These are phyloP conservation scores for Beauveria caledonica DNA, from an alignment of 2,329 filamentous ascomycete species.

Conservation along the genomic window DNA sequence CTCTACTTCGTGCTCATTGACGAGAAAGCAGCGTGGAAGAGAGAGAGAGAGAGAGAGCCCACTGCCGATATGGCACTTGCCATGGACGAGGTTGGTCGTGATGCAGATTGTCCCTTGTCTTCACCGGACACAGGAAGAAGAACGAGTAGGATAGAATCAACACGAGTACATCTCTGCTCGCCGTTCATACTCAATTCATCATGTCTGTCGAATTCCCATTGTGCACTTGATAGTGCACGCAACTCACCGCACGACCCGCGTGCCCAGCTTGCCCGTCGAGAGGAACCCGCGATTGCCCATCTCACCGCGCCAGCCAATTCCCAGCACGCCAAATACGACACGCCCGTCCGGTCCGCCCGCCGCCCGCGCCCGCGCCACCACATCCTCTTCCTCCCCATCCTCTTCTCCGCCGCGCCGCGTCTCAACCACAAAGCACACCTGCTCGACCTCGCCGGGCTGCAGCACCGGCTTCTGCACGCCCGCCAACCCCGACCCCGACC, in stretches of 20 bases:
- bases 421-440: slow-evolving; percentile 56
- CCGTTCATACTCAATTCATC: too few relatives aligned
- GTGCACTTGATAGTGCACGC: too few relatives aligned
- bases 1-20: too few relatives aligned
- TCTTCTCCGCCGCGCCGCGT: slow-evolving; percentile 10
- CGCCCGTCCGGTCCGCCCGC: slow-evolving; percentile 37
- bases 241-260: slow-evolving; percentile 30
- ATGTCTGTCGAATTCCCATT: too few relatives aligned
- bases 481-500: background rate
- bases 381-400: slow-evolving; percentile 22
- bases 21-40: too few relatives aligned
- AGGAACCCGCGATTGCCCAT: slow-evolving; percentile 87
- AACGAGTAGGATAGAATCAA: too few relatives aligned
- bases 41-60: too few relatives aligned
- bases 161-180: too few relatives aligned
- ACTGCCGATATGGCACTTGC: too few relatives aligned
- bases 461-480: slow-evolving; percentile 42
- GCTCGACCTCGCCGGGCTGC: slow-evolving; percentile 55
- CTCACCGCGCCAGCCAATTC: slow-evolving; percentile 78
- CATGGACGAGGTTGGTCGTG: too few relatives aligned
- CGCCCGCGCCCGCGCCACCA: slow-evolving; percentile 28
- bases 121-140: too few relatives aligned
- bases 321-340: slow-evolving; percentile 69
- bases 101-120: too few relatives aligned
- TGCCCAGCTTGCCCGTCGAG: slow-evolving; percentile 73